phyloP scores from a whole-genome alignment of 108 stramenopile genomes.

The Cyclotella baltica region DNA sequence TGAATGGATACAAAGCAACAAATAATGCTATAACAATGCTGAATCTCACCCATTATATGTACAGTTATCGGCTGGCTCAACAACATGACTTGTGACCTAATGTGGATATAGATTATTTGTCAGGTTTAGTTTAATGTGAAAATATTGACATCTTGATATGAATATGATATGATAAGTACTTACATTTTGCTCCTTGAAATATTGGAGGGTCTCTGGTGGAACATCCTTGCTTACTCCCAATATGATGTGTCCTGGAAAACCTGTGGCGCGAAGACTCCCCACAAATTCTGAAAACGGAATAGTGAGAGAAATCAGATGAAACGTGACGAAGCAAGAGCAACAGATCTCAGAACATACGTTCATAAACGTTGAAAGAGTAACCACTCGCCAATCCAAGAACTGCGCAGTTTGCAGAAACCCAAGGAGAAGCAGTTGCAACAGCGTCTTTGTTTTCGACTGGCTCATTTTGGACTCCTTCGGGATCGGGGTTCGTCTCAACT shows the following conservation, averaged over 20 bases:
- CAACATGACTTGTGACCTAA: conserved; percentile 2
- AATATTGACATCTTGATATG: neutral
- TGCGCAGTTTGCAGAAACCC: conserved; percentile 21
- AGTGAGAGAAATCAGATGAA: no score
- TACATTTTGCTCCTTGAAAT: conserved; percentile 64
- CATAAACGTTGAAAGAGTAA: conserved; percentile 43
- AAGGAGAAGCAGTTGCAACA: neutral
- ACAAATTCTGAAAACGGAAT: no score
- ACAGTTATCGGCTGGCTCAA: conserved; percentile 36
- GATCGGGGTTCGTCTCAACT: neutral
- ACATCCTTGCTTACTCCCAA: no score
- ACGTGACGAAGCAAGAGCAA: no score
- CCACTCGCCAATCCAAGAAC: conserved; percentile 64
- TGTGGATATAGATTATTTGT: neutral
- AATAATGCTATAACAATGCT: neutral
- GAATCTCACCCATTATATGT: conserved; percentile 32
- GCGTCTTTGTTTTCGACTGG: no score
- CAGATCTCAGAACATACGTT: no score
- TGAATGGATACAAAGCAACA: neutral
- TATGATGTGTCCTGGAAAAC: no score
- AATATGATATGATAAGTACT: conserved; percentile 30
- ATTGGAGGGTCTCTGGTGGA: conserved; percentile 38
- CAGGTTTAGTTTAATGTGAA: no score
- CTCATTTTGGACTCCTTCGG: neutral
- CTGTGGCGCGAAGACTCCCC: no score